A percentile compares a stretch with the other conserved stretches of the same genome.
Conservation (phyloP, 2,329 filamentous ascomycete genomes). For the Fusarium brachygibbosum region DNA sequence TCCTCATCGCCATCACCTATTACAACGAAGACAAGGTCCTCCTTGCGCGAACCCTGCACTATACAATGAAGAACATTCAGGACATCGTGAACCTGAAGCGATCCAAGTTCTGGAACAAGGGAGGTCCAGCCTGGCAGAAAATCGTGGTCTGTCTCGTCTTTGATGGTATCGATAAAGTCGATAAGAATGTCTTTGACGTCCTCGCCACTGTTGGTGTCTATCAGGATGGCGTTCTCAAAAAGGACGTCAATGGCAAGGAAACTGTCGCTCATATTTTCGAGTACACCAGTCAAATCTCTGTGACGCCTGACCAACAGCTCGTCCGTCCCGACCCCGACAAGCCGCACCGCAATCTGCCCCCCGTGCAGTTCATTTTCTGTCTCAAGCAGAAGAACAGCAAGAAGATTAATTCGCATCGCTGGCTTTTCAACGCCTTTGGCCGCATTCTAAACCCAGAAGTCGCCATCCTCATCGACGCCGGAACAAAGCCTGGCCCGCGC, state of each 20-base stretch:
- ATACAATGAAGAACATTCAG: conserved; percentile 46
- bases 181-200: conserved; percentile 47
- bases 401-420: conserved; percentile 49
- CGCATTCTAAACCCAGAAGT: conserved; percentile 47
- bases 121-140: conserved; percentile 46
- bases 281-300: conserved; percentile 47
- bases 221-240: conserved; percentile 47
- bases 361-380: conserved; percentile 47
- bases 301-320: conserved; percentile 46
- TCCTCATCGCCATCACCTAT: conserved; percentile 46
- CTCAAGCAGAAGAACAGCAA: conserved; percentile 49
- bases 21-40: conserved; percentile 49
- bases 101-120: conserved; percentile 48
- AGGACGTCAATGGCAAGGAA: conserved; percentile 47
- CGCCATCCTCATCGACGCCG: conserved; percentile 45
- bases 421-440: conserved; percentile 47
- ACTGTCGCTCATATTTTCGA: conserved; percentile 47
- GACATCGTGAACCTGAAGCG: conserved; percentile 47
- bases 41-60: conserved; percentile 44
- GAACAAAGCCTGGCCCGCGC: conserved; percentile 45
- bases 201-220: conserved; percentile 46
- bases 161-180: conserved; percentile 46
- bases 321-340: conserved; percentile 43
- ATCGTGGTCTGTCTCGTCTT: conserved; percentile 47
- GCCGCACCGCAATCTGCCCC: conserved; percentile 39